Conservation (phyloP, 768 basidiomycete genomes). For the Guyanaporus albipodus region DNA sequence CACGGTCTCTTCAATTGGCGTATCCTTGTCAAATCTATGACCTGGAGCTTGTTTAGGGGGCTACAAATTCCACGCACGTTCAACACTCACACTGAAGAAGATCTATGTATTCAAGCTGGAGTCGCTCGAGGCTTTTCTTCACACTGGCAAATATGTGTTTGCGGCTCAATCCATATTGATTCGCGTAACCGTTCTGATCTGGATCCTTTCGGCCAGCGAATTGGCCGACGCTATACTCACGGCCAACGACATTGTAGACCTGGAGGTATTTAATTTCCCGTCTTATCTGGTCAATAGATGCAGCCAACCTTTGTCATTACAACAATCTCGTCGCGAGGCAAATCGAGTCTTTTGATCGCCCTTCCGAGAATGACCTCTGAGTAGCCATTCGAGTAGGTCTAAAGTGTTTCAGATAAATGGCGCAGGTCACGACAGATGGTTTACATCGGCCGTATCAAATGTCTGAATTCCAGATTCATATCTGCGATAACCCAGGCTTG, state of each 20-base stretch:
- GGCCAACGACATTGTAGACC: slow-evolving; percentile 41
- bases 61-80: background rate
- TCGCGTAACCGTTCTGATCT: slow-evolving; percentile 44
- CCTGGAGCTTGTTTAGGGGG: slow-evolving; percentile 23
- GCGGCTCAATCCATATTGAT: slow-evolving; percentile 43
- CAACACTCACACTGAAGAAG: slow-evolving; percentile 43
- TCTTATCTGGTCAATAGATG: background rate
- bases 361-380: slow-evolving; percentile 69
- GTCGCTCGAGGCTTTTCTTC: slow-evolving; percentile 38
- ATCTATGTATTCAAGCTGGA: slow-evolving; percentile 54
- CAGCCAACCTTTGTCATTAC: slow-evolving; percentile 65
- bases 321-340: slow-evolving; percentile 74
- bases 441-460: slow-evolving; percentile 34
- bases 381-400: slow-evolving; percentile 63
- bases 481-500: slow-evolving; percentile 12
- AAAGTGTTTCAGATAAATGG: background rate
- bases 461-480: slow-evolving; percentile 36
- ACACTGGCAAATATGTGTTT: slow-evolving; percentile 61
- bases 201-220: slow-evolving; percentile 19
- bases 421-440: slow-evolving; percentile 3
- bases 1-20: slow-evolving; percentile 46
- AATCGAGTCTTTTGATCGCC: slow-evolving; percentile 59
- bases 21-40: slow-evolving; percentile 49
- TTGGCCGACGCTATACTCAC: slow-evolving; percentile 13
- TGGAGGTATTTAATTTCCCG: slow-evolving; percentile 6